Conservation (phyloP, 768 basidiomycete genomes). For the Suillus subaureus region DNA sequence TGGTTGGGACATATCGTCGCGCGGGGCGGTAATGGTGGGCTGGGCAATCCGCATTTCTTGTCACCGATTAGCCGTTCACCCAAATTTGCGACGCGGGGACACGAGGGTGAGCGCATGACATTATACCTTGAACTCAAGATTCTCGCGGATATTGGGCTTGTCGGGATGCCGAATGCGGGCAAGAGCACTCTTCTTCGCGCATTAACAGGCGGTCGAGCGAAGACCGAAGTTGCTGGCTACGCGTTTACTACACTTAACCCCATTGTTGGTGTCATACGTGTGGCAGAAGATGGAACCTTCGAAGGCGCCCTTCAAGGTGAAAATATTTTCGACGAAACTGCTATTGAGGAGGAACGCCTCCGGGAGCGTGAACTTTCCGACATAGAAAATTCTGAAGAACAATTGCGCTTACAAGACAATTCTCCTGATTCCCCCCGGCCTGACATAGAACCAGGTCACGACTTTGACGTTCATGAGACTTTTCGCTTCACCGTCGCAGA, state of each 20-base stretch:
- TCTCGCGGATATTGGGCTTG: slow-evolving; percentile 91
- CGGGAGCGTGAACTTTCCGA: slow-evolving; percentile 49
- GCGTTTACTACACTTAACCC: slow-evolving; percentile 97
- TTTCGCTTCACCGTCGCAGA: slow-evolving; percentile 96
- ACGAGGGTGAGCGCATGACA: slow-evolving; percentile 70
- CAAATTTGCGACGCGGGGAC: slow-evolving; percentile 82
- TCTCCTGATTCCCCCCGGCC: slow-evolving; percentile 24
- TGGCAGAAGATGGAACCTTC: slow-evolving; percentile 77
- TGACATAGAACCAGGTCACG: slow-evolving; percentile 39
- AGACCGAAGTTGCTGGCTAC: slow-evolving; percentile 85
- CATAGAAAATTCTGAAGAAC: background rate
- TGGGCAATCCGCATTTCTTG: slow-evolving; percentile 89
- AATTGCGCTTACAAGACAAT: slow-evolving; percentile 13
- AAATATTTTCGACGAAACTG: slow-evolving; percentile 67
- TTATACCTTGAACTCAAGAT: slow-evolving; percentile 93
- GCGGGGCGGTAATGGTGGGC: slow-evolving; percentile 76
- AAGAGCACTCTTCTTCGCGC: slow-evolving; percentile 92
- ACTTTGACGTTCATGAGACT: slow-evolving; percentile 65
- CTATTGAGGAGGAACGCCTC: slow-evolving; percentile 48
- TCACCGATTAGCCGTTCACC: slow-evolving; percentile 72
- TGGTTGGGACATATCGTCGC: slow-evolving; percentile 68
- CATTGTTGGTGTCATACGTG: slow-evolving; percentile 86
- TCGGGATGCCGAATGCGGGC: slow-evolving; percentile 95
- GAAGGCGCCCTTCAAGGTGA: slow-evolving; percentile 57
- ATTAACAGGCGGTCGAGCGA: slow-evolving; percentile 82